Percentiles rank a stretch among this genome's conserved stretches.
These are phyloP conservation scores for Lenzites betulinus DNA, from an alignment of 768 basidiomycete species.

Conservation along the genomic window DNA sequence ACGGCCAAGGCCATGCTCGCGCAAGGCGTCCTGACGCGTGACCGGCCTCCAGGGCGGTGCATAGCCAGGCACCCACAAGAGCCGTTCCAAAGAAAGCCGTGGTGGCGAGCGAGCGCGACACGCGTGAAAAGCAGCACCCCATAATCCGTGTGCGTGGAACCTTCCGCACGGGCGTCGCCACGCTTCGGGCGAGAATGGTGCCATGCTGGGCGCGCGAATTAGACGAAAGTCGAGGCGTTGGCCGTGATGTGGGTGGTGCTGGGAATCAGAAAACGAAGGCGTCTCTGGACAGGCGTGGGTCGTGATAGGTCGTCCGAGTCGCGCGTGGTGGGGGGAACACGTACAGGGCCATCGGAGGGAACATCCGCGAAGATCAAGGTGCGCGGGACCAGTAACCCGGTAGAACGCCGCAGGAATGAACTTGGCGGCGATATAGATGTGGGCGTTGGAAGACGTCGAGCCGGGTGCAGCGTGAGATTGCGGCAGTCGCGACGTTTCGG, in stretches of 20 bases:
- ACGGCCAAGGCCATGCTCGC: background rate
- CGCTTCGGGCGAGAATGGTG: background rate
- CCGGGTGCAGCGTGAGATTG: background rate
- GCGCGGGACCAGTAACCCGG: background rate
- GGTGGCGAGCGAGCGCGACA: background rate
- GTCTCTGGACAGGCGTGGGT: background rate
- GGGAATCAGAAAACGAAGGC: background rate
- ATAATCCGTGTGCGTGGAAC: background rate
- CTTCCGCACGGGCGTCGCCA: background rate
- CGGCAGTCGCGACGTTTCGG: too few species aligned
- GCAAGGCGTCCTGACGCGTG: background rate
- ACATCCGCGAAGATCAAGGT: background rate
- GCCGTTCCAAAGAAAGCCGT: background rate
- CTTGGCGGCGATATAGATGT: background rate
- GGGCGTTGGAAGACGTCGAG: background rate
- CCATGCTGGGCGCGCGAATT: background rate
- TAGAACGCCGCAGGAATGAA: background rate
- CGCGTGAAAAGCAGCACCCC: background rate
- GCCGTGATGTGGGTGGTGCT: background rate
- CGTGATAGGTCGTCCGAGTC: background rate
- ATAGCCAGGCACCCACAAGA: background rate
- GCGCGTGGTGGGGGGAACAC: background rate
- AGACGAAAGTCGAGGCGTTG: background rate
- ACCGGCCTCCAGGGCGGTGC: background rate
- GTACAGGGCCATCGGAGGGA: background rate